Evolutionary conservation across 306 rosid genomes (phyloP).

Genomic region (Cucurbita ficifolia): DNA sequence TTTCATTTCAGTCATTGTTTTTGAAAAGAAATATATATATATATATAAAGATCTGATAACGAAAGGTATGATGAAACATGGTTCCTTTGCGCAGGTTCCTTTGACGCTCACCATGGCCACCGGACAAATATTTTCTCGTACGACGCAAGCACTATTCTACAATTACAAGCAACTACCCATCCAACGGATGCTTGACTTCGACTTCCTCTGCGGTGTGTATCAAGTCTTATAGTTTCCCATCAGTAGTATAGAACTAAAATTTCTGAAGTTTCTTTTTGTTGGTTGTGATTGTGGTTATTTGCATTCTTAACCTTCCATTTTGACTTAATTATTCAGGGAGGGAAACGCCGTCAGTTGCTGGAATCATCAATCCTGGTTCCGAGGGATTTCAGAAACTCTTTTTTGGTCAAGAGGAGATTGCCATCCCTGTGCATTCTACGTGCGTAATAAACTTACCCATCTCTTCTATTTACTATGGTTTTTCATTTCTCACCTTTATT

Average conservation of each 20-base stretch:
- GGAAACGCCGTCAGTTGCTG: slow-evolving; percentile 98
- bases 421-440: slow-evolving; percentile 91
- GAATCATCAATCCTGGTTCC: slow-evolving; percentile 88
- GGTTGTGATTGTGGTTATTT: not conserved
- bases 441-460: slow-evolving; percentile 19
- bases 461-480: not conserved
- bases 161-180: slow-evolving; percentile 97
- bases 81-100: slow-evolving; percentile 23
- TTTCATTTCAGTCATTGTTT: not conserved
- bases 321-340: slow-evolving; percentile 42
- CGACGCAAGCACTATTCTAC: slow-evolving; percentile 88
- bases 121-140: slow-evolving; percentile 85
- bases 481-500: not conserved
- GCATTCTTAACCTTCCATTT: not conserved
- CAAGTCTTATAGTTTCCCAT: not conserved
- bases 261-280: not conserved
- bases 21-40: not conserved
- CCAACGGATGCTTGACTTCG: slow-evolving; percentile 99
- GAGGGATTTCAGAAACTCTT: slow-evolving; percentile 98
- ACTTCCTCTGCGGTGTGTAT: slow-evolving; percentile 85
- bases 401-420: slow-evolving; percentile 97
- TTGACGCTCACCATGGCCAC: slow-evolving; percentile 55
- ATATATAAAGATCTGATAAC: not conserved
- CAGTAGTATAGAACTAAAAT: not conserved
- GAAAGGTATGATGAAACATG: not conserved